A percentile compares a stretch with the other conserved stretches of the same genome.
Conservation (phyloP, 148 eudicot genomes). For the Spergularia marina region DNA sequence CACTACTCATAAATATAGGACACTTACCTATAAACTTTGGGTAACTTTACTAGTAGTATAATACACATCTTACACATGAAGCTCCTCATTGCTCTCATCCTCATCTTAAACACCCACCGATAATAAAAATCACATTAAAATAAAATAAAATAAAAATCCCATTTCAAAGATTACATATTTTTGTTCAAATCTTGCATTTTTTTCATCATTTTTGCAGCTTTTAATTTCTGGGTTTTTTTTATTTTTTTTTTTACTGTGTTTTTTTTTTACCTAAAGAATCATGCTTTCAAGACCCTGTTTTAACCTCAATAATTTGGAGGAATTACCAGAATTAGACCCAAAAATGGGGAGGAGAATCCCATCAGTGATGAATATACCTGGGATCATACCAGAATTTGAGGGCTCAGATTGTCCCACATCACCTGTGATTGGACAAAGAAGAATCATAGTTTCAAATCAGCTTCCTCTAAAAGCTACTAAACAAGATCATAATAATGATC, state of each 20-base stretch:
- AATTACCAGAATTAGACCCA: constrained; percentile 17
- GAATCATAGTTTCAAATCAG: constrained; percentile 54
- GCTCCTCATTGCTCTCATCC: constrained; percentile 27
- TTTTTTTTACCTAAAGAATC: neutral
- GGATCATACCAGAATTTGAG: constrained; percentile 47
- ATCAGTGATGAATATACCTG: constrained; percentile 43
- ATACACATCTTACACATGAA: constrained; percentile 16
- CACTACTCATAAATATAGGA: neutral
- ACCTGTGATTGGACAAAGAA: constrained; percentile 20
- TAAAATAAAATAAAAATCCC: neutral
- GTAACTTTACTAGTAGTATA: neutral
- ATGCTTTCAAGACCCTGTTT: constrained; percentile 33
- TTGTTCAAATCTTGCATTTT: neutral
- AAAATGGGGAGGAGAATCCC: constrained; percentile 28
- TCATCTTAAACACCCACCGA: constrained; percentile 25
- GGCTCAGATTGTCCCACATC: constrained; percentile 24
- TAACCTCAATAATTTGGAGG: constrained; percentile 20
- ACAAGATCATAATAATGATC: constrained; percentile 11
- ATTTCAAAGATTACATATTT: neutral
- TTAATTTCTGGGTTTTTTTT: neutral
- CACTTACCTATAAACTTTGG: neutral
- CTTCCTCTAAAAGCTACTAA: constrained; percentile 47
- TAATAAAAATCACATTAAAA: neutral
- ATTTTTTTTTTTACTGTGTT: too few relatives aligned
- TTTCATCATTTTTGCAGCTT: neutral